Conservation (phyloP, 345 rosid genomes). For the Eutrema japonicum region DNA sequence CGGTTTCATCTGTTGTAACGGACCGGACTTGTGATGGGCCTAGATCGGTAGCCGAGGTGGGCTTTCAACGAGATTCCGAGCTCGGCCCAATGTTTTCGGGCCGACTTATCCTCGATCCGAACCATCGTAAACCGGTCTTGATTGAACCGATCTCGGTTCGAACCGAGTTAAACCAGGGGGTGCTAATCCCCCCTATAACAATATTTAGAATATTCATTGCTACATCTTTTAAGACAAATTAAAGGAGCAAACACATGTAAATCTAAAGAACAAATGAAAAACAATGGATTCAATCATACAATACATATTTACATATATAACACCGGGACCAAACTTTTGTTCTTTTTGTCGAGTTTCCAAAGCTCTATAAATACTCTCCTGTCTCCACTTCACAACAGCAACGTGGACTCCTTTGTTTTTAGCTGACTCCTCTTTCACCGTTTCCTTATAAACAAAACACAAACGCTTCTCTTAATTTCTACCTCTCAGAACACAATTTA, state of each 20-base stretch:
- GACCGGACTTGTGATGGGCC: too few relatives aligned
- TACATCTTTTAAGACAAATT: slow-evolving; percentile 23
- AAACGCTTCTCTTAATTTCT: slow-evolving; percentile 20
- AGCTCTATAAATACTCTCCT: slow-evolving; percentile 37
- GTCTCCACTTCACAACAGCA: slow-evolving; percentile 35
- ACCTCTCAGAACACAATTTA: neutral
- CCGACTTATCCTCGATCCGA: too few relatives aligned
- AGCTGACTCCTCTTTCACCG: slow-evolving; percentile 42
- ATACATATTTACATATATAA: neutral
- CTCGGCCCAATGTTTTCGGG: too few relatives aligned
- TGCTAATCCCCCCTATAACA: too few relatives aligned
- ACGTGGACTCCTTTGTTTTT: slow-evolving; percentile 35
- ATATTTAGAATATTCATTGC: neutral
- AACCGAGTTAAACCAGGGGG: too few relatives aligned
- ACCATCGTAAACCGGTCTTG: too few relatives aligned
- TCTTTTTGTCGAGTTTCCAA: slow-evolving; percentile 28
- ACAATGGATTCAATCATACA: slow-evolving; percentile 12
- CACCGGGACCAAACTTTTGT: slow-evolving; percentile 27
- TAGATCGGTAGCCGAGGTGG: too few relatives aligned
- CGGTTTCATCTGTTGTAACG: too few relatives aligned
- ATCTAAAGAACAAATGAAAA: slow-evolving; percentile 3
- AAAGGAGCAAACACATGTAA: slow-evolving; percentile 34
- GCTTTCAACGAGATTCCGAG: too few relatives aligned
- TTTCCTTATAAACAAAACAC: slow-evolving; percentile 17
- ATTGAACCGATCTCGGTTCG: too few relatives aligned